Evolutionary conservation across 805 yeast genomes (phyloP), one percentile per base, ranked within the genome.

Genomic region (Wickerhamiella bombiphila): DNA sequence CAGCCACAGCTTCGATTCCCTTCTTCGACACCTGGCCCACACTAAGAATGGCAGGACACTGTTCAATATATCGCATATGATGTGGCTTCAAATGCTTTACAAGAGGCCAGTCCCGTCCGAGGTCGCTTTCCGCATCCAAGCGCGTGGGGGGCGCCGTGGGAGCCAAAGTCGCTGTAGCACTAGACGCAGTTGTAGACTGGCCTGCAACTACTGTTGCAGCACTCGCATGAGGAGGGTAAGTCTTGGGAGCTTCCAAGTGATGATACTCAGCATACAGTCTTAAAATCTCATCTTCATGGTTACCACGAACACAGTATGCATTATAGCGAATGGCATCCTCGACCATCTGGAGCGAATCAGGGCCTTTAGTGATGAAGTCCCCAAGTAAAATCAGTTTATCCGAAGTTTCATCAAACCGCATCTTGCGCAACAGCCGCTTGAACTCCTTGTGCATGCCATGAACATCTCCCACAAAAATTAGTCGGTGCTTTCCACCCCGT

Each of bases 291-390:
- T 76, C 65, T 57, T 86, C 97, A 56, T 88, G 95, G 60, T 86
- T 86, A 0, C 97, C 96, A 41, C 91, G 60, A 2, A 86, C 72
- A 53, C 94, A 85, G 38, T 71, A 74, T 13, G 80, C 68, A 13
- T 69, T 60, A 46, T 74, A 53, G 17, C 70, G 61, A 24, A 76
- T 63, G 15, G 80, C 75, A 49, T 57, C 76, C 42, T 83, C 76
- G 8, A 85, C 53, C 2, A 83, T 83, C 29, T 68, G 70, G 11
- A 70, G 44, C 1, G 93, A 79, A 41, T 79, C 73, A 4, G 80
- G 76, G 1, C 97, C 97, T 53, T 86, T 88, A 36, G 83, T 66
- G 14, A 81, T 63, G 55, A 85, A 81, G 53, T 86, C 96, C 3
- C 97, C 97, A 16, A 85, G 57, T 17, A 85, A 60, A 1, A 86